Evolutionary conservation across 1,139 yeast species (phyloP), one percentile per base, ranked within the genome.

Genomic region (Blastobotrys illinoisensis): DNA sequence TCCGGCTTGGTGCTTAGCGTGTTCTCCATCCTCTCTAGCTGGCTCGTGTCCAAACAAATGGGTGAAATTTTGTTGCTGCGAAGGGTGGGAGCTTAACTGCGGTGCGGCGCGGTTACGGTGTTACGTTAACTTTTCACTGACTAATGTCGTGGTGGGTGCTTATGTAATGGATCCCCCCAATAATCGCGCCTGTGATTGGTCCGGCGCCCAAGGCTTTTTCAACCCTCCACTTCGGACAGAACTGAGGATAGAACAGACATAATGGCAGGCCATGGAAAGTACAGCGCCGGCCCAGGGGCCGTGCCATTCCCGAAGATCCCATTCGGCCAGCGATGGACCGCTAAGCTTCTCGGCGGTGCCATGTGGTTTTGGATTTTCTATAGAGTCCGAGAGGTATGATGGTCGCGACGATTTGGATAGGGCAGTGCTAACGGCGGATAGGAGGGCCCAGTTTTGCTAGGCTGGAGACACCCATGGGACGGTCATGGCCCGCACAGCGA

Each of bases 351-450:
- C 53, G 95, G 95, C 7, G 95, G 91, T 48, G 79, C 89, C 59
- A 85, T 86, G 91, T 86, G 93, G 90, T 87, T 86, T 71, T 87
- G 88, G 85, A 80, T 87, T 60, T 79, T 87, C 69, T 86, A 86
- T 78, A 77, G 95, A 70, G 75, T 86, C 50, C 83, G 85, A 71
- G 85, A 86, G 71, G 91, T 70, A 56, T 52, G 72, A 58, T 44
- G 23, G 16, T n/a, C 14, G 16, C 14, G 7, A 5, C 40, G 40
- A 1, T 3, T 3, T 3, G 14, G 40, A 11, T 32, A 24, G 45
- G 16, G 16, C 28, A 24, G 11, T 11, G 44, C 46, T 47, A 46
- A 44, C 43, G 44, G 45, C 50, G 49, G 23, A 23, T 58, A 66
- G 69, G 76, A 73, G 48, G 75, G 72, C 54, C 74, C 74, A 9